Evolutionary conservation across 441 rosid species (phyloP).

Genomic region (Gossypium gossypioides): DNA sequence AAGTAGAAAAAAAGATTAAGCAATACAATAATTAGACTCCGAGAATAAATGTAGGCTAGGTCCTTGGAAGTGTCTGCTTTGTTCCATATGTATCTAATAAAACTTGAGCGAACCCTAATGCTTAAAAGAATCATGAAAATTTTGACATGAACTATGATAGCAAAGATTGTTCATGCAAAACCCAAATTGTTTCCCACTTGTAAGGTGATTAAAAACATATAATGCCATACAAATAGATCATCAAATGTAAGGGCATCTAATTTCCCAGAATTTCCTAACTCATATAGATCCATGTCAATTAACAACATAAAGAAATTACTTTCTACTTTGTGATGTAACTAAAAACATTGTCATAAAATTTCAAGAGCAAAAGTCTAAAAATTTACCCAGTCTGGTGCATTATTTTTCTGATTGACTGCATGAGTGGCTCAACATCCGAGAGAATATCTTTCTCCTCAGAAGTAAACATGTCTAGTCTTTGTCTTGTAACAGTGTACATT

Average conservation of each 20-base stretch:
- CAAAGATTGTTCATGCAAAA: background rate
- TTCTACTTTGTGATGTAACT: background rate
- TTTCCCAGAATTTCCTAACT: background rate
- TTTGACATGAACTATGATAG: background rate
- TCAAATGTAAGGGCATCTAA: background rate
- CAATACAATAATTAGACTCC: background rate
- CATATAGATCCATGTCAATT: background rate
- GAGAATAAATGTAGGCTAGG: background rate
- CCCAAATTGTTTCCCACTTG: background rate
- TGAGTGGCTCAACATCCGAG: conserved; percentile 51
- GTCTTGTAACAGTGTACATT: conserved; percentile 51
- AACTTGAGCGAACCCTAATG: background rate
- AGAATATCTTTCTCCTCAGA: conserved; percentile 76
- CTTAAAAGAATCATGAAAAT: background rate
- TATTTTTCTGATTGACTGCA: conserved; percentile 52
- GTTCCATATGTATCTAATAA: background rate
- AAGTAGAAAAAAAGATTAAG: background rate
- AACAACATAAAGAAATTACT: background rate
- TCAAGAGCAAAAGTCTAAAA: background rate
- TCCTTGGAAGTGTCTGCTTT: background rate
- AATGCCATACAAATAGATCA: background rate
- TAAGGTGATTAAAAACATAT: background rate
- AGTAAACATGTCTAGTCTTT: conserved; percentile 67
- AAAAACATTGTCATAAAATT: background rate
- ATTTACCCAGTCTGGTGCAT: conserved; percentile 60